Evolutionary conservation across 176 grass and related monocot species (phyloP).

Genomic region (Puccinellia tenuiflora): DNA sequence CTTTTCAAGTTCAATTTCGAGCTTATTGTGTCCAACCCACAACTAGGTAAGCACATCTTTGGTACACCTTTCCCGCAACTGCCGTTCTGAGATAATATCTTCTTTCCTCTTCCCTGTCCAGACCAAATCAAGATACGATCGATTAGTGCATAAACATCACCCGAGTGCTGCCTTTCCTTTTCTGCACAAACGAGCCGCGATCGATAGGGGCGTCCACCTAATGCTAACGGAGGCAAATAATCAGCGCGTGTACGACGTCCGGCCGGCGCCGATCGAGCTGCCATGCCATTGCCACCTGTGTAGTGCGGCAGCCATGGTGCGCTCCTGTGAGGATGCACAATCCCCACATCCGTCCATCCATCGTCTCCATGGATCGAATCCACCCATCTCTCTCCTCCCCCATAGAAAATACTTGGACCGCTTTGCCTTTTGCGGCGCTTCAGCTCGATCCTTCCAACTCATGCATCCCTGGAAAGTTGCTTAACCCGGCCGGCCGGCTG

Average conservation of each 20-base stretch:
- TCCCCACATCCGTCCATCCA: neutral
- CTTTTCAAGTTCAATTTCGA: too few species aligned
- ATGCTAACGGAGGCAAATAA: constrained; percentile 30
- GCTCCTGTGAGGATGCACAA: constrained; percentile 38
- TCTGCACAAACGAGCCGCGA: neutral
- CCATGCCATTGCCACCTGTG: neutral
- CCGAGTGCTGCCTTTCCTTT: neutral
- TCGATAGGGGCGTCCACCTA: neutral
- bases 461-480: neutral
- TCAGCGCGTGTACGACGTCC: neutral
- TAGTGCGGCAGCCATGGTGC: constrained; percentile 31
- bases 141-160: neutral
- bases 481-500: neutral
- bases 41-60: too few species aligned
- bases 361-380: neutral
- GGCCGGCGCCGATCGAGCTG: neutral
- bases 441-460: neutral
- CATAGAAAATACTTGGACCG: neutral
- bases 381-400: neutral
- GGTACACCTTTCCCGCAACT: too few species aligned
- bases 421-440: neutral
- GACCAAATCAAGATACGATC: neutral
- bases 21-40: too few species aligned
- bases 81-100: too few species aligned
- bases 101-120: neutral